Evolutionary conservation across 495 filamentous ascomycete species (phyloP), one percentile per base, ranked within the genome.

Genomic region (Penicillium waksmanii): DNA sequence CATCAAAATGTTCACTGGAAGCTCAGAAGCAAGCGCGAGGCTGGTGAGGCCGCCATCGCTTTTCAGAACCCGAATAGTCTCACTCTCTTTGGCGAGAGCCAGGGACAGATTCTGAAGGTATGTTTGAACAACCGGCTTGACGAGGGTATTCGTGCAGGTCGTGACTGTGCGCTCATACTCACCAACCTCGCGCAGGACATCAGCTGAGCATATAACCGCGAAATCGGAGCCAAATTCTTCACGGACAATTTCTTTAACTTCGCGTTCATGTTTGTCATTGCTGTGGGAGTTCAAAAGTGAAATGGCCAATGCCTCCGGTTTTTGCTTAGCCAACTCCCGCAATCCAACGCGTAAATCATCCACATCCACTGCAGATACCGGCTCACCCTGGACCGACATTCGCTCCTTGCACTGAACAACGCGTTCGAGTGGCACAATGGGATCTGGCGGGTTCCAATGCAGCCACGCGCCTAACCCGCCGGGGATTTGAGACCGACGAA

Each of bases 81-180:
- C 66, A 3, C 73, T 75, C 21, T 82, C 77, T 0, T 63, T 57
- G 8, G 66, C 60, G 0, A 83, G 70, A 33, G 61, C 62, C 10
- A 71, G 62, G 5, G 68, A 65, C 10, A 83, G 66, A 21, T 79
- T 77, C 3, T 47, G 51, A 11, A 82, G 64, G 59, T 82, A 83
- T 2, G 57, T 69, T 53, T 80, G 73, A 3, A 83, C 79, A 12
- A 80, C 70, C 0, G 80, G 80, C 63, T 82, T 79, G 6, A 83
- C 77, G 8, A 82, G 72, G 0, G 79, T 75, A 55, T 82, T 83
- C 1, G 78, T 79, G 15, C 79, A 79, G 0, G 80, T 78, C 0
- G 80, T 83, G 4, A 82, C 77, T 1, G 80, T 82, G 1, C 80
- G 72, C 63, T 83, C 80, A 49, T 82, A 83, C 60, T 83, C 80